phyloP scores from a whole-genome alignment of 2,329 filamentous ascomycete genomes.

The Bipolaris cookei region DNA sequence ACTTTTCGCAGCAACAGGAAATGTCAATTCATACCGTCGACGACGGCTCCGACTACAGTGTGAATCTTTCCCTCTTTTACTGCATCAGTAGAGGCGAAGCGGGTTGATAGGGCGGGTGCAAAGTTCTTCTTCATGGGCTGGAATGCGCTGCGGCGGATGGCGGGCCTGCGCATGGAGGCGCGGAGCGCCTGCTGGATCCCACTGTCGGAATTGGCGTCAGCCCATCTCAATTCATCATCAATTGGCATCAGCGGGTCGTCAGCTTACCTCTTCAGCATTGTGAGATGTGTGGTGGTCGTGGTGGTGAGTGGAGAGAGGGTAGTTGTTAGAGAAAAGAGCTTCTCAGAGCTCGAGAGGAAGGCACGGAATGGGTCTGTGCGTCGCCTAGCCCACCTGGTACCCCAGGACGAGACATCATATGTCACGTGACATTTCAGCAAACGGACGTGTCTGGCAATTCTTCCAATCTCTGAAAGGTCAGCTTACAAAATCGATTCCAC shows the following conservation, averaged over 20 bases:
- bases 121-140: constrained; percentile 64
- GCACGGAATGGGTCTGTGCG: constrained; percentile 16
- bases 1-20: constrained; percentile 51
- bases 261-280: constrained; percentile 68
- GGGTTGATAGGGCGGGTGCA: constrained; percentile 64
- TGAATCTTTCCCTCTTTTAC: constrained; percentile 68
- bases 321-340: constrained; percentile 34
- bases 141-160: constrained; percentile 59
- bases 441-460: too few species aligned
- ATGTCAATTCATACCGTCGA: constrained; percentile 72
- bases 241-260: constrained; percentile 38
- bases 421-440: too few species aligned
- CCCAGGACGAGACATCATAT: too few species aligned
- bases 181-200: constrained; percentile 70
- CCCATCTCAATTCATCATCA: constrained; percentile 42
- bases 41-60: constrained; percentile 95
- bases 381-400: constrained; percentile 12
- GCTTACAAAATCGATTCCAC: too few species aligned
- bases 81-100: constrained; percentile 67
- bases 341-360: constrained; percentile 19
- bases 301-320: constrained; percentile 37
- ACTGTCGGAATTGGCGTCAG: constrained; percentile 57
- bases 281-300: constrained; percentile 54
- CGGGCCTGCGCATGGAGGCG: constrained; percentile 65
- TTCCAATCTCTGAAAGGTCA: too few species aligned